Percentiles rank a stretch among this genome's conserved stretches.
These are phyloP conservation scores for Venturia effusa DNA, from an alignment of 2,329 filamentous ascomycete species.

Conservation along the genomic window DNA sequence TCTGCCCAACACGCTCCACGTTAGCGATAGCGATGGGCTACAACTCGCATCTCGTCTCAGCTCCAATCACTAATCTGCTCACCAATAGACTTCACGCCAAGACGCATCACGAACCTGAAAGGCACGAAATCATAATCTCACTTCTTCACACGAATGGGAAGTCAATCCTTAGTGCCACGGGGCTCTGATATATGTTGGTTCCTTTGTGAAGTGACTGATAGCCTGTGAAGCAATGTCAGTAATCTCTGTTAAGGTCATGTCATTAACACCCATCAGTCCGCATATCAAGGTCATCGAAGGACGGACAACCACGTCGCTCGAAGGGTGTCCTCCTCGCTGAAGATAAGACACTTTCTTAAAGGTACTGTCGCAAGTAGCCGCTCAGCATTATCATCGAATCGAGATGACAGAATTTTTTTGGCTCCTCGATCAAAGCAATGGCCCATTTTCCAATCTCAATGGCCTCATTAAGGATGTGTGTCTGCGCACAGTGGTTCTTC, in stretches of 20 bases:
- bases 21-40: no score
- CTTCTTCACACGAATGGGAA: background rate
- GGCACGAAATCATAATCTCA: background rate
- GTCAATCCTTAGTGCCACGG: background rate
- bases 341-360: no score
- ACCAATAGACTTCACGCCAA: background rate
- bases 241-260: background rate
- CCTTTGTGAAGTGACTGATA: background rate
- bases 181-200: background rate
- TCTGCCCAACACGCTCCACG: no score
- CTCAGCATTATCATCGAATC: background rate
- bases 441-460: background rate
- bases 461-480: background rate
- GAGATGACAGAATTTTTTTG: no score
- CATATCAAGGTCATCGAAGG: no score
- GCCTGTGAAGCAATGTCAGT: background rate
- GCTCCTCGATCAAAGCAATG: no score
- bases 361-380: no score
- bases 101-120: background rate
- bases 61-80: no score
- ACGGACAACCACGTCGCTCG: background rate
- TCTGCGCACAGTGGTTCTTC: no score
- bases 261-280: background rate
- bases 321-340: background rate
- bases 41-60: no score